phyloP scores from a whole-genome alignment of 148 eudicot genomes.

The Chenopodium quinoa region DNA sequence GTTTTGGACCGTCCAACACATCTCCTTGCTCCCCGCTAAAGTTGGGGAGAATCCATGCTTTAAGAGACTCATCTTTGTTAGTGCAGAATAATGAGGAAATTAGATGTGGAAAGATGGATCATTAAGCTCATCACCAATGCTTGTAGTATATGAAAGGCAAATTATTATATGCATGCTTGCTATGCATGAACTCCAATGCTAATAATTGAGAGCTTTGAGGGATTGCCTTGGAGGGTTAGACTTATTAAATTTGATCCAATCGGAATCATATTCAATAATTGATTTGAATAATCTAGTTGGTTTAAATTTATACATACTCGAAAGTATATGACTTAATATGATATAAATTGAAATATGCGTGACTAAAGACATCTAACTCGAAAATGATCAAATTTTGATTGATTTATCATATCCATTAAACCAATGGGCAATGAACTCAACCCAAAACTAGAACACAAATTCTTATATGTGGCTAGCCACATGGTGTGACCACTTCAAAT shows the following conservation, averaged over 20 bases:
- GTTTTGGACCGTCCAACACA: slow-evolving; percentile 20
- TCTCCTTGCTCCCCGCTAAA: neutral
- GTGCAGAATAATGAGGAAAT: slow-evolving; percentile 21
- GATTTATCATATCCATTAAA: no score
- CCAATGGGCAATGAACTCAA: no score
- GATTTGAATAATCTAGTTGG: no score
- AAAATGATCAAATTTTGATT: no score
- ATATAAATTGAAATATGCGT: no score
- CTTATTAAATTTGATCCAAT: neutral
- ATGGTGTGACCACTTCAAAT: no score
- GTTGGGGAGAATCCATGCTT: slow-evolving; percentile 17
- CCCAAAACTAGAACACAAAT: no score
- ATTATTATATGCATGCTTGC: neutral
- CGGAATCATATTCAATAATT: no score
- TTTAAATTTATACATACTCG: no score
- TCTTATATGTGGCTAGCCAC: no score
- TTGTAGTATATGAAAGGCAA: neutral
- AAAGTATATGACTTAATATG: no score
- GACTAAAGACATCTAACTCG: no score
- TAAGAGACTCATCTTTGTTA: neutral
- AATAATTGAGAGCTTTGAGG: neutral
- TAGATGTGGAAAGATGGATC: slow-evolving; percentile 18
- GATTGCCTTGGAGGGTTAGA: neutral
- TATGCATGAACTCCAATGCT: neutral
- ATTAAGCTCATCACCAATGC: neutral